A percentile compares a stretch with the other conserved stretches of the same genome.
These are phyloP conservation scores for Acanthamoeba lugdunensis DNA, from an alignment of 208 protist genomes.

Conservation along the genomic window DNA sequence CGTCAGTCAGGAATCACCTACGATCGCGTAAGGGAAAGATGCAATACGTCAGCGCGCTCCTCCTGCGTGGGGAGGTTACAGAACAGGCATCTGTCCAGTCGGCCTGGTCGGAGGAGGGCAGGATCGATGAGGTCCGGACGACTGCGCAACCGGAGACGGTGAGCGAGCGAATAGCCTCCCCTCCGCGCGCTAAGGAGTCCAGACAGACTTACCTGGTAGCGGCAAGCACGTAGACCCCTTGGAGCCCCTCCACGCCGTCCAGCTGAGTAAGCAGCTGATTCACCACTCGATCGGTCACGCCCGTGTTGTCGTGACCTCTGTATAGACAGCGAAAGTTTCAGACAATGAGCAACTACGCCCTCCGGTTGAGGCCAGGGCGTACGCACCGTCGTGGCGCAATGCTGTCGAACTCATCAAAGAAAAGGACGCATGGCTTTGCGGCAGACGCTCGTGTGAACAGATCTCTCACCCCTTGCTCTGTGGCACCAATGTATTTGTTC, in stretches of 20 bases:
- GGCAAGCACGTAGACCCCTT: conserved; percentile 87
- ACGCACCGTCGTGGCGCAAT: conserved; percentile 82
- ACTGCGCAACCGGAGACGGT: background rate
- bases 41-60: conserved; percentile 2
- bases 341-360: background rate
- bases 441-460: conserved; percentile 85
- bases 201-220: conserved; percentile 78
- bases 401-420: conserved; percentile 90
- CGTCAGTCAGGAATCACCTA: conserved; percentile 90
- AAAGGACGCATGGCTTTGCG: conserved; percentile 85
- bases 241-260: conserved; percentile 86
- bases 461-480: conserved; percentile 79
- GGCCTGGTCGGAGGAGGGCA: conserved; percentile 86
- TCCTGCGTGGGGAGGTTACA: conserved; percentile 63
- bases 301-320: conserved; percentile 85
- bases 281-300: conserved; percentile 89
- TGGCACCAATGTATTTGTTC: conserved; percentile 89
- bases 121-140: conserved; percentile 88
- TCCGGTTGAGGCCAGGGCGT: background rate
- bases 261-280: conserved; percentile 89
- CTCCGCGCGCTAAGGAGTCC: background rate
- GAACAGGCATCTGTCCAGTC: conserved; percentile 82
- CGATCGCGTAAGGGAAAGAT: conserved; percentile 85
- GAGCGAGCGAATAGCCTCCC: background rate
- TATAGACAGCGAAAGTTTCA: background rate